Base-by-base conservation (phyloP, 2,329 filamentous ascomycete genomes). In the Cordyceps pruinosa region DNA sequence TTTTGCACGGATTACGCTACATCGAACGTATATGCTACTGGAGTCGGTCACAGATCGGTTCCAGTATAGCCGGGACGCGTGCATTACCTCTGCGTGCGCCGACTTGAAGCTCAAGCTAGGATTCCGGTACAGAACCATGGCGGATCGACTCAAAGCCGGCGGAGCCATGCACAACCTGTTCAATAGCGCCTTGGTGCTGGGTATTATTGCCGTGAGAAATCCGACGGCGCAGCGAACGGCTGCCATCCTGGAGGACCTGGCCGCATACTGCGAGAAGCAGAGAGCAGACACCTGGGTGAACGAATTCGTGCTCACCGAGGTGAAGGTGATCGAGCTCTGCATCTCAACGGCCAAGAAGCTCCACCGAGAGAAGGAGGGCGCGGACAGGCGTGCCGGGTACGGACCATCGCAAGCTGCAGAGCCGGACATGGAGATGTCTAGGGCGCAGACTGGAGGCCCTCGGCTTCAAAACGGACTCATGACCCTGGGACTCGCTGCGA, bases 281-380 rank as follows among this genome's bases (percentile, higher is more conserved):
- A 63, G 68, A 7, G 65, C 64, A n/a, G 73, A 76, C 37, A 64
- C 67, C 5, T 74, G 73, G 72, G 54, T 70, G 28, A 74, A 73
- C 56, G 70, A 74, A 58, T 73, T 75, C 57, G 70, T 67, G 5
- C 63, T 73, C 1, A 71, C 71, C 1, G 73, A 75, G 61, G 69
- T 75, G 15, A 73, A 73, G 56, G n/a, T n/a, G n/a, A n/a, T n/a
- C n/a, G n/a, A n/a, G n/a, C n/a, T 75, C 9, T 75, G 72, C 60
- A 71, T 75, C 48, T 58, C 63, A 4, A 66, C 58, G 19, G 59
- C 61, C 3, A 57, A 58, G 12, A 61, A 62, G 17, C 58, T 56
- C 8, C 30, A 50, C 35, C 47, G 42, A 34, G 59, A 59, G 8
- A 25, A 39, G 8, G 39, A 19, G 32, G 23, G 19, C 28, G 48